Conservation (phyloP, 306 rosid species). For the Carpinus fangiana region DNA sequence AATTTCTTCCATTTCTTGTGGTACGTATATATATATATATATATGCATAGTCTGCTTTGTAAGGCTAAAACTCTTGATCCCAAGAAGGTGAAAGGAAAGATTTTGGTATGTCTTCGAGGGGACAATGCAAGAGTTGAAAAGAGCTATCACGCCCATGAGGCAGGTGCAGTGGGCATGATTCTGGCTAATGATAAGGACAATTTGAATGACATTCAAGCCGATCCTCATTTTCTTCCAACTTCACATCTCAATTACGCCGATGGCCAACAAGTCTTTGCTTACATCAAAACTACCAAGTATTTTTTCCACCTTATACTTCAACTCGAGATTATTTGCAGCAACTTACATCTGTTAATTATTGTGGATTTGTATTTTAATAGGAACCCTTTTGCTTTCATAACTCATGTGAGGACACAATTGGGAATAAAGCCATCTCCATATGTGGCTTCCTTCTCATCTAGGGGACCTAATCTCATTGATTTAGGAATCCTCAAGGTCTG, state of each 20-base stretch:
- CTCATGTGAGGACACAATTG: constrained; percentile 35
- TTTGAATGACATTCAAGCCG: constrained; percentile 28
- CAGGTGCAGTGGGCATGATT: constrained; percentile 72
- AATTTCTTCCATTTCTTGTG: neutral
- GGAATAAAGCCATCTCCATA: constrained; percentile 48
- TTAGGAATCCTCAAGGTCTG: constrained; percentile 60
- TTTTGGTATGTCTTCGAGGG: constrained; percentile 56
- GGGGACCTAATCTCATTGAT: constrained; percentile 61
- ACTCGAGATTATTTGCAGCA: neutral
- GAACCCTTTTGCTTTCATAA: constrained; percentile 49
- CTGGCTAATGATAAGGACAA: constrained; percentile 27
- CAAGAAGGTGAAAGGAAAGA: constrained; percentile 55
- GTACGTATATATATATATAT: no score
- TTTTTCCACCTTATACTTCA: neutral
- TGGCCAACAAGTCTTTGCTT: constrained; percentile 39
- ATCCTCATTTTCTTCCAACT: constrained; percentile 54
- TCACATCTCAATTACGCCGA: constrained; percentile 39
- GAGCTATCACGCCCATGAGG: constrained; percentile 34
- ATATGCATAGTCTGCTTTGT: constrained; percentile 40
- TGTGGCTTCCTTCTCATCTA: constrained; percentile 70
- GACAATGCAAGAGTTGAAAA: constrained; percentile 22
- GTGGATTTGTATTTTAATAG: constrained; percentile 25
- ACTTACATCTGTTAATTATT: neutral
- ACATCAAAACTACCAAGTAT: constrained; percentile 56
- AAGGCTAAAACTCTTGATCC: constrained; percentile 43